Conservation (phyloP, 176 grass and related monocot genomes). For the Ananas comosus region DNA sequence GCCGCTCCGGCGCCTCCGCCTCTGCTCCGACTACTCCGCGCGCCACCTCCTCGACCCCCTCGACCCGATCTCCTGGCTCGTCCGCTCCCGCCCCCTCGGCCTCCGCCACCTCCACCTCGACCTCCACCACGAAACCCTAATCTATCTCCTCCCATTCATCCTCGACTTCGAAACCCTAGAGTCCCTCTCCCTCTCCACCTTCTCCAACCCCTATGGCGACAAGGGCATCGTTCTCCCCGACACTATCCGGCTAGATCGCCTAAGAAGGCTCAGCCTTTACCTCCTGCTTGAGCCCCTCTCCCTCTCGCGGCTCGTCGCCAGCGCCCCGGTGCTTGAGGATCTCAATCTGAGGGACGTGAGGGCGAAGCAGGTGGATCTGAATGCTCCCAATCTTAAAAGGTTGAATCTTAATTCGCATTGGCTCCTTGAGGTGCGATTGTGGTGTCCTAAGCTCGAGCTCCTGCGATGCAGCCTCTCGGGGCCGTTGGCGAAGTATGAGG, state of each 20-base stretch:
- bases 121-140: background rate
- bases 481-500: background rate
- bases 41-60: background rate
- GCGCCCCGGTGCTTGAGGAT: background rate
- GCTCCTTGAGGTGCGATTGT: background rate
- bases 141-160: background rate
- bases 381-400: background rate
- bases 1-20: background rate
- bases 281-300: background rate
- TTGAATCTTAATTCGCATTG: background rate
- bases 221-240: background rate
- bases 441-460: background rate
- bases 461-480: background rate
- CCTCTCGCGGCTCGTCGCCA: too few species aligned
- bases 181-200: background rate
- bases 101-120: background rate
- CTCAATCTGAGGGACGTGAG: background rate
- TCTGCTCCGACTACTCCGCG: background rate
- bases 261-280: background rate
- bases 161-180: background rate
- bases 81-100: background rate
- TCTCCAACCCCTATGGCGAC: background rate
- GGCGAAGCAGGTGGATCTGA: background rate
- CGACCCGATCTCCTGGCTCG: background rate
- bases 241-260: background rate